Percentiles rank a stretch among this genome's conserved stretches.
These are phyloP conservation scores for Elsinoe australis DNA, from an alignment of 2,329 filamentous ascomycete genomes.

Conservation along the genomic window DNA sequence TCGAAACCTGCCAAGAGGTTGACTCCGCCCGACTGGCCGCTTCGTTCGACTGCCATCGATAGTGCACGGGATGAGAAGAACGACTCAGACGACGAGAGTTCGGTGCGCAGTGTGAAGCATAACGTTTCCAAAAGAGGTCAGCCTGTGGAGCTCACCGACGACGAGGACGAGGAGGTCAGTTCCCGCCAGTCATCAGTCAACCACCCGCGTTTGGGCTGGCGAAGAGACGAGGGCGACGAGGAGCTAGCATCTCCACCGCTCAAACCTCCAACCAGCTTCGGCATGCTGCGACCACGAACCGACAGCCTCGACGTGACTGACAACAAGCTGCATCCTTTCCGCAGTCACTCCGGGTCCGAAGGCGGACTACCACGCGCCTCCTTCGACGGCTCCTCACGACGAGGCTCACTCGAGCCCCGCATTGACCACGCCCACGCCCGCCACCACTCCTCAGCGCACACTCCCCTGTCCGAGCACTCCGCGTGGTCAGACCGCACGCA, in stretches of 20 bases:
- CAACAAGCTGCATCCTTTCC: conserved; percentile 7
- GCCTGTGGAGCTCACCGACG: conserved; percentile 3
- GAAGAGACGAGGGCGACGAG: conserved; percentile 14
- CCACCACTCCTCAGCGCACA: conserved; percentile 16
- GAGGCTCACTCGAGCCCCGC: conserved; percentile 16
- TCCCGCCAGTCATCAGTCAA: neutral
- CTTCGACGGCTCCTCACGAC: conserved; percentile 14
- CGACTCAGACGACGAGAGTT: neutral
- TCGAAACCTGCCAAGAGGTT: conserved; percentile 11
- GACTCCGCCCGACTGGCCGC: conserved; percentile 6
- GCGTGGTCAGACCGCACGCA: conserved; percentile 40
- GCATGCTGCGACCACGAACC: conserved; percentile 1
- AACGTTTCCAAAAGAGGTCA: neutral
- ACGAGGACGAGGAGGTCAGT: neutral
- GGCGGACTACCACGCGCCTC: conserved; percentile 10
- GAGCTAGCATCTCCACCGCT: conserved; percentile 17
- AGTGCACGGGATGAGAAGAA: conserved; percentile 3
- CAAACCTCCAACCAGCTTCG: conserved; percentile 8
- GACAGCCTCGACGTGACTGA: conserved; percentile 11
- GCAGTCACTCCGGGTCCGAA: conserved; percentile 8
- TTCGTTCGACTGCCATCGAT: neutral
- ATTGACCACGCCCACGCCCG: conserved; percentile 15
- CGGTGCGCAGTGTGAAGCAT: neutral
- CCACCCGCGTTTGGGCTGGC: conserved; percentile 12
- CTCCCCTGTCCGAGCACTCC: conserved; percentile 20